A percentile compares a stretch with the other conserved stretches of the same genome.
Conservation (phyloP, 1,139 yeast genomes). For the Blastobotrys indianensis region DNA sequence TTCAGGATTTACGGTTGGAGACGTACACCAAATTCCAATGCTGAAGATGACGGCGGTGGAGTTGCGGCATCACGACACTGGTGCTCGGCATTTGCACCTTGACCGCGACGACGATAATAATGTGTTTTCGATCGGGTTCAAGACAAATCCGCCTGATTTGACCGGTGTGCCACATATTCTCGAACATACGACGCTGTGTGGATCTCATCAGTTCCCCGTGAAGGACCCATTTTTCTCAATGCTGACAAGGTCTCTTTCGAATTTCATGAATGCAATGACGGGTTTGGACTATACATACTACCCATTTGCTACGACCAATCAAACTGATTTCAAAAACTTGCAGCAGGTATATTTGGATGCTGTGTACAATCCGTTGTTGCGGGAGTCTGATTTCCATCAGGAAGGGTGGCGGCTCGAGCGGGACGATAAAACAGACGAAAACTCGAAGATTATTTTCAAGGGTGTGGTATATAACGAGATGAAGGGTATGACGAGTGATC, state of each 20-base stretch:
- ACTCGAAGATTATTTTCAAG: constrained; percentile 64
- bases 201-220: constrained; percentile 84
- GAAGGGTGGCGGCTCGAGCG: constrained; percentile 98
- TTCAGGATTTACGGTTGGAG: constrained; percentile 59
- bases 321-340: constrained; percentile 71
- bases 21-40: constrained; percentile 71
- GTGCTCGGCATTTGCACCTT: constrained; percentile 78
- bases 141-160: constrained; percentile 87
- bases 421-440: constrained; percentile 48
- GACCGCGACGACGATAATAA: constrained; percentile 68
- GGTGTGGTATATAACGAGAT: constrained; percentile 98
- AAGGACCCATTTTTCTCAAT: constrained; percentile 96
- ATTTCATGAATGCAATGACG: constrained; percentile 98
- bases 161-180: constrained; percentile 95
- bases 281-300: constrained; percentile 93
- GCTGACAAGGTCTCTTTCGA: constrained; percentile 82
- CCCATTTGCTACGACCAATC: constrained; percentile 93
- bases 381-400: constrained; percentile 78
- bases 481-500: constrained; percentile 95
- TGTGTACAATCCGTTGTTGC: constrained; percentile 73
- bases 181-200: constrained; percentile 94
- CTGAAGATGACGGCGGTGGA: constrained; percentile 75
- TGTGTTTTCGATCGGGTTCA: constrained; percentile 84
- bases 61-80: constrained; percentile 59
- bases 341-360: constrained; percentile 87